Evolutionary conservation across 345 rosid genomes (phyloP), one percentile per base, ranked within the genome.

Genomic region (Gossypium raimondii): DNA sequence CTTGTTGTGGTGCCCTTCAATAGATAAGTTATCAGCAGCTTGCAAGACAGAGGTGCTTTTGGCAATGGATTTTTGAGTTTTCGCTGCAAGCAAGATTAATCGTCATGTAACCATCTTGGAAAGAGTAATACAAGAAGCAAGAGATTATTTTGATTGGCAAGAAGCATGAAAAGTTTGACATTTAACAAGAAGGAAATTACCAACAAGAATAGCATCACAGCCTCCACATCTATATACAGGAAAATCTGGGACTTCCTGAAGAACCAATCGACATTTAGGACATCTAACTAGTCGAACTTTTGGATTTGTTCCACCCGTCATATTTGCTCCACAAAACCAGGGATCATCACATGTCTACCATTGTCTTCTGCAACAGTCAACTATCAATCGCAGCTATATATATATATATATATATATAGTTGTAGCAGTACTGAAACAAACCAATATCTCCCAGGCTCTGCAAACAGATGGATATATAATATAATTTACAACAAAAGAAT

Each of bases 191-290:
- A 9, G 48, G 55, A 34, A 34, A 34, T 72, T 82, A 93, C 98
- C 98, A 85, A 78, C 88, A 65, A 93, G 93, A 85, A 76, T 71
- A 1, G 86, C 52, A 45, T 73, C 75, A 50, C 98, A 93, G 22
- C 85, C 86, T 75, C 98, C 98, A 48, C 98, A 93, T 69, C 61
- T 70, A 75, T 92, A 92, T 20, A 90, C 84, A 6, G 83, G 88
- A 81, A 87, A 72, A 77, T 88, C 78, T 18, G 83, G 81, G 7
- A 78, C 78, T 83, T 92, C 98, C 2, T 78, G 85, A 77, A 93
- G 94, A 80, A 92, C 67, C 72, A 66, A 34, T 7, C 63, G 47
- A 68, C 98, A 92, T 68, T 78, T 88, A 7, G 98, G 98, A 58
- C 98, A 92, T 67, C 70, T 84, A 75, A 93, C 97, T 1, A 93